phyloP scores from a whole-genome alignment of 1,284 basidiomycete genomes.

The Somion occarium region DNA sequence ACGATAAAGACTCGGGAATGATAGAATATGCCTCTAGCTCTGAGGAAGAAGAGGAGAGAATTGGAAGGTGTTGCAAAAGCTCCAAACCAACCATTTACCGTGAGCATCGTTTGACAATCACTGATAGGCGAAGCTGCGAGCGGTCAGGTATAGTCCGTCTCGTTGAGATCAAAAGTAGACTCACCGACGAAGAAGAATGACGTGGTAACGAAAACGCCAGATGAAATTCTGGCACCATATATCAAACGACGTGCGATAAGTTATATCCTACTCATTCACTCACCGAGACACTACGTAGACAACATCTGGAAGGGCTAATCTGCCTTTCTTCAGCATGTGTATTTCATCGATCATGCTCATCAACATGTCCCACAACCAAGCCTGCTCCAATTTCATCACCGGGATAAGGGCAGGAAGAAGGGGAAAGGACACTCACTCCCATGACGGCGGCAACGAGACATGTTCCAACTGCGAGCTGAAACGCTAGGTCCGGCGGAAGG shows the following conservation, averaged over 20 bases:
- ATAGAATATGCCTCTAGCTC: slow-evolving; percentile 4
- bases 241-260: background rate
- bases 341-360: slow-evolving; percentile 5
- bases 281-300: slow-evolving; percentile 12
- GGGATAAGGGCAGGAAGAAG: too few species aligned
- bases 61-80: slow-evolving; percentile 3
- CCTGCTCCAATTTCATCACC: too few species aligned
- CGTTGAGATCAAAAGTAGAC: background rate
- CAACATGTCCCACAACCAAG: slow-evolving; percentile 9
- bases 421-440: too few species aligned
- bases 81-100: slow-evolving; percentile 7
- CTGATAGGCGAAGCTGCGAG: background rate
- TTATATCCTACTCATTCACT: background rate
- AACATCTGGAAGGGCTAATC: slow-evolving; percentile 6
- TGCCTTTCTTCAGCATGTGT: background rate
- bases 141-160: background rate
- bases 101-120: slow-evolving; percentile 4
- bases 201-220: background rate
- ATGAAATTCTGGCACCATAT: background rate
- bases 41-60: slow-evolving; percentile 8
- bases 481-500: too few species aligned
- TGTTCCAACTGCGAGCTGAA: too few species aligned
- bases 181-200: background rate
- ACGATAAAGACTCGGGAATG: background rate
- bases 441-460: too few species aligned